Percentiles rank a stretch among this genome's conserved stretches.
phyloP scores from a whole-genome alignment of 305 asterid genomes.

The Fraxinus angustifolia region DNA sequence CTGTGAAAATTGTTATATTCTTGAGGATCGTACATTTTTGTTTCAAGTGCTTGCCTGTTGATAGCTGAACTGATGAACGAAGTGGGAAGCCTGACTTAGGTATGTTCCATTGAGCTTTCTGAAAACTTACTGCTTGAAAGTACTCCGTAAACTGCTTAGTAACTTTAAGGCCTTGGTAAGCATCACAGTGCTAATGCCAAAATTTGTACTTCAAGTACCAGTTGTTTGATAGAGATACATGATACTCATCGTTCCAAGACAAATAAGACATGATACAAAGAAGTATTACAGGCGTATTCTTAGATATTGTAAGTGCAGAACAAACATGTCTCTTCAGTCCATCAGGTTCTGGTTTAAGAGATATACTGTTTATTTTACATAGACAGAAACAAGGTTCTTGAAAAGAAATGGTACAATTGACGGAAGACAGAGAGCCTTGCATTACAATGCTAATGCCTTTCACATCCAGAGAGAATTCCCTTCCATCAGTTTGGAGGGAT shows the following conservation, averaged over 20 bases:
- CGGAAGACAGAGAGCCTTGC: constrained; percentile 83
- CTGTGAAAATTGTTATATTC: neutral
- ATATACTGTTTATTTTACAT: neutral
- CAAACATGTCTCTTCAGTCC: neutral
- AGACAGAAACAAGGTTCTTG: neutral
- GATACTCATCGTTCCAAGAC: neutral
- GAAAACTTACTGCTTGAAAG: neutral
- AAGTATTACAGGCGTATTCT: neutral
- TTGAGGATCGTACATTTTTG: neutral
- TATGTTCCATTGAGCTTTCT: neutral
- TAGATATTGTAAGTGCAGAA: neutral
- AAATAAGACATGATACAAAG: neutral
- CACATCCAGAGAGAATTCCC: neutral
- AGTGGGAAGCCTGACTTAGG: neutral
- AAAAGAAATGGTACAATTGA: constrained; percentile 44
- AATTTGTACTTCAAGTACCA: neutral
- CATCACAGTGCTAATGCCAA: neutral
- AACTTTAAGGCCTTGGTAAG: neutral
- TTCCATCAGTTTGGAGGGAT: neutral
- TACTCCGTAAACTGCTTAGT: neutral
- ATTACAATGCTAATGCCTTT: neutral
- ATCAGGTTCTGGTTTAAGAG: neutral
- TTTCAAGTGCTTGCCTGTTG: neutral
- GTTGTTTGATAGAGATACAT: neutral
- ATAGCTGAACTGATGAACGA: neutral